Base-by-base conservation (phyloP, 2,329 filamentous ascomycete genomes). In the Pseudogymnoascus destructans region DNA sequence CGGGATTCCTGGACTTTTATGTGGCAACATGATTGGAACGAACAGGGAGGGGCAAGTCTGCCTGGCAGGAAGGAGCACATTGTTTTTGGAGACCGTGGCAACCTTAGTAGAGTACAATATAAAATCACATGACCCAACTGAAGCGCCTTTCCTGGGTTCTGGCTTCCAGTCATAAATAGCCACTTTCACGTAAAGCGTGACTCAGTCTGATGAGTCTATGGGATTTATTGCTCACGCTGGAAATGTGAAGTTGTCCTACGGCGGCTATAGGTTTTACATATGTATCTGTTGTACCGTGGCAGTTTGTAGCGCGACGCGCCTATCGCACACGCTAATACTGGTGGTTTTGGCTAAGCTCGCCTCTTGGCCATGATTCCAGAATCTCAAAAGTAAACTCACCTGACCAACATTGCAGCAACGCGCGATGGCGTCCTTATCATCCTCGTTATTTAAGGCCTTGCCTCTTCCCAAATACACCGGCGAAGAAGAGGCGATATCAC, bases 391-490 rank as follows among this genome's bases (percentile, higher is more conserved):
- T 52, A 52, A 52, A 52, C 46, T 52, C 46, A 52, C n/a, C 46
- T 19, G n/a, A 15, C 10, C 25, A 25, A 52, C 46, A 52, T 52
- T 52, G 23, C 25, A 52, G n/a, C 46, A 52, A 52, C 49, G 54
- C 64, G 70, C 60, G 61, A 88, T 88, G 84, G 75, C 83, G 60
- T 84, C 83, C 60, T 77, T 87, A 68, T 79, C 79, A 64, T 78
- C 82, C 60, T 87, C 89, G 59, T 79, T 97, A 42, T 83, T 89
- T 63, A 82, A 84, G 69, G 84, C 87, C 59, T 78, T 97, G 42
- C 92, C 92, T 3, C 91, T 91, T 70, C 91, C 92, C 13, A 92
- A 88, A 73, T 95, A 96, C 69, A 89, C 85, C 3, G 90, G 88
- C 65, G 89, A 95, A 69, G 85, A 95, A 69, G 91, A 96, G 70